Percentiles rank a stretch among this genome's conserved stretches.
Conservation (phyloP, 225 moss, liverwort and hornwort species). For the Polytrichum commune region DNA sequence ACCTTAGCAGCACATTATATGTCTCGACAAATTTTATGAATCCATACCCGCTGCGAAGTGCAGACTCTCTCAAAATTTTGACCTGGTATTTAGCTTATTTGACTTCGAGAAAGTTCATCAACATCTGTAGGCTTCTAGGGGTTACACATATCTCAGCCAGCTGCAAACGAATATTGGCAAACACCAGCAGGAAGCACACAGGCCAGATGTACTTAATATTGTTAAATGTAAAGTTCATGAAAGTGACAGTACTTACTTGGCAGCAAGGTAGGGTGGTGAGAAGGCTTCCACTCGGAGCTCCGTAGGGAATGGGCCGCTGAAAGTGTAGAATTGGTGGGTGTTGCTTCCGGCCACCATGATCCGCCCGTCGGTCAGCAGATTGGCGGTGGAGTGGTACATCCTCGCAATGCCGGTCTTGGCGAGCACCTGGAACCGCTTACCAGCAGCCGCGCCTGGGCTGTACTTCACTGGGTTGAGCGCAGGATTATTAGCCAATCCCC, state of each 20-base stretch:
- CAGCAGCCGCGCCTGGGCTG: not conserved
- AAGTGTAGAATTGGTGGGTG: constrained; percentile 35
- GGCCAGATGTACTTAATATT: no score
- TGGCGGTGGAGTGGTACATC: constrained; percentile 22
- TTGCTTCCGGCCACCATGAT: constrained; percentile 13
- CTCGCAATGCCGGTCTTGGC: not conserved
- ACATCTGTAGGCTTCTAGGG: not conserved
- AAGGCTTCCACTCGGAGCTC: constrained; percentile 21
- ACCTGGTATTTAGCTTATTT: not conserved
- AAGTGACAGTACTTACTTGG: not conserved
- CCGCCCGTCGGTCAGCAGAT: constrained; percentile 20
- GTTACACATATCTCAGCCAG: not conserved
- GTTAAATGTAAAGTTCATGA: no score
- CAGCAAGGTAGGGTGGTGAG: constrained; percentile 17
- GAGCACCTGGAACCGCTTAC: not conserved
- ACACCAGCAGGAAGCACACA: no score
- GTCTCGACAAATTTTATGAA: no score
- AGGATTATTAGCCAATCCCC: constrained; percentile 30
- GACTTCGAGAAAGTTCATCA: not conserved
- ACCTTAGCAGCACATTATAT: no score
- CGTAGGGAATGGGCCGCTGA: constrained; percentile 23
- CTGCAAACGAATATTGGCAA: not conserved
- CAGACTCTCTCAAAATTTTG: not conserved
- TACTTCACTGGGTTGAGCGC: constrained; percentile 39
- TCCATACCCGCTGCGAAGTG: no score